A percentile compares a stretch with the other conserved stretches of the same genome.
phyloP scores from a whole-genome alignment of 306 rosid genomes.

The Rubus parviflorus region DNA sequence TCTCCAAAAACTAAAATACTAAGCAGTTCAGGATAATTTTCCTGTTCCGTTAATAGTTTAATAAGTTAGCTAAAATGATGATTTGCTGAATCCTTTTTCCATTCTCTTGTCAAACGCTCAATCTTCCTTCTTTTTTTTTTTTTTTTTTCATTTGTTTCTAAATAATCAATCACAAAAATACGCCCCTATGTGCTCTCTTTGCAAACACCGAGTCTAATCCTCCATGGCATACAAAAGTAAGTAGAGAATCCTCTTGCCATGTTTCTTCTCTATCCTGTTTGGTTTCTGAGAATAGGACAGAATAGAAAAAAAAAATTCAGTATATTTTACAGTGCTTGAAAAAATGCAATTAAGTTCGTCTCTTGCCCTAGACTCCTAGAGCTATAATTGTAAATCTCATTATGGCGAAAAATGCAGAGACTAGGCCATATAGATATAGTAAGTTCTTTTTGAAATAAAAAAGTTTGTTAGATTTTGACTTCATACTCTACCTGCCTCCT shows the following conservation, averaged over 20 bases:
- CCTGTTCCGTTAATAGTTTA: neutral
- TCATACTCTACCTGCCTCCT: neutral
- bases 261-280: neutral
- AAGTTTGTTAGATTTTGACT: neutral
- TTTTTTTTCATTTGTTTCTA: neutral
- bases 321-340: neutral
- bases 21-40: neutral
- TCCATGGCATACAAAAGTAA: slow-evolving; percentile 1
- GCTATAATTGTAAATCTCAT: too few relatives aligned
- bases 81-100: neutral
- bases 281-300: neutral
- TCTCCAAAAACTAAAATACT: neutral
- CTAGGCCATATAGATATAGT: neutral
- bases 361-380: too few relatives aligned
- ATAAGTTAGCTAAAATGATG: neutral
- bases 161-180: neutral
- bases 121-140: neutral
- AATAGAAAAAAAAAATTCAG: neutral
- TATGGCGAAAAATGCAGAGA: neutral
- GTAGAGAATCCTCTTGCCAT: neutral
- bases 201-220: neutral
- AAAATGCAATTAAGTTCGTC: too few relatives aligned
- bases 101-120: neutral
- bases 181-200: neutral
- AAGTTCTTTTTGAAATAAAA: neutral